A percentile compares a stretch with the other conserved stretches of the same genome.
phyloP scores from a whole-genome alignment of 805 yeast genomes.

The Myxozyma monticola region DNA sequence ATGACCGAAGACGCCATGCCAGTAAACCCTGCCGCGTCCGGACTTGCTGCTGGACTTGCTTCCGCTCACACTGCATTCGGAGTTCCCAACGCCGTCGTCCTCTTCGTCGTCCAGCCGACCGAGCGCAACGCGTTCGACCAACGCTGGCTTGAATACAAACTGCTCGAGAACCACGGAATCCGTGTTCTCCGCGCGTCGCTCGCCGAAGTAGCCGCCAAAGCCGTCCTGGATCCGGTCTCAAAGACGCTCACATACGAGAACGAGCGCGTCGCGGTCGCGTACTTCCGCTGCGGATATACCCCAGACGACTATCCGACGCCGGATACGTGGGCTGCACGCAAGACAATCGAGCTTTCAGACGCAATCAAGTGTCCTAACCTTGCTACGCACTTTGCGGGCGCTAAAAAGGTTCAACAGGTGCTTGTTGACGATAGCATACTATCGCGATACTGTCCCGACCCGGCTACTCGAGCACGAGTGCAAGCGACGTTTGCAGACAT shows the following conservation, averaged over 20 bases:
- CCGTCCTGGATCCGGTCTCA: conserved; percentile 6
- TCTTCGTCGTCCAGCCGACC: conserved; percentile 77
- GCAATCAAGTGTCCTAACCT: conserved; percentile 93
- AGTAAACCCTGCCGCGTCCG: conserved; percentile 60
- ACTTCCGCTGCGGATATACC: conserved; percentile 85
- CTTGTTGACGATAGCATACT: conserved; percentile 60
- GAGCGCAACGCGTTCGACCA: conserved; percentile 94
- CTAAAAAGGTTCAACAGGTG: conserved; percentile 90
- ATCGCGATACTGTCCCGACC: conserved; percentile 46
- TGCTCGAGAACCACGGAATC: conserved; percentile 57
- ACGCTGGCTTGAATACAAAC: conserved; percentile 71
- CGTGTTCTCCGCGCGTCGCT: conserved; percentile 67
- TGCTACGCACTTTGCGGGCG: conserved; percentile 85
- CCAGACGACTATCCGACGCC: conserved; percentile 74
- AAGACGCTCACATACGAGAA: conserved; percentile 35
- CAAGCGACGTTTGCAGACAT: conserved; percentile 74
- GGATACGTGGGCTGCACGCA: conserved; percentile 75
- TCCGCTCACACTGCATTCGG: conserved; percentile 62
- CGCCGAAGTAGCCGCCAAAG: conserved; percentile 49
- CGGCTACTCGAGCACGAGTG: conserved; percentile 36
- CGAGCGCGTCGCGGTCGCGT: conserved; percentile 79
- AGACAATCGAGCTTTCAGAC: conserved; percentile 63
- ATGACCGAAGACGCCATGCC: conserved; percentile 49
- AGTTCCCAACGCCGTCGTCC: conserved; percentile 45
- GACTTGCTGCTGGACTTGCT: conserved; percentile 68